Conservation (phyloP, 306 rosid species). For the Benincasa hispida region DNA sequence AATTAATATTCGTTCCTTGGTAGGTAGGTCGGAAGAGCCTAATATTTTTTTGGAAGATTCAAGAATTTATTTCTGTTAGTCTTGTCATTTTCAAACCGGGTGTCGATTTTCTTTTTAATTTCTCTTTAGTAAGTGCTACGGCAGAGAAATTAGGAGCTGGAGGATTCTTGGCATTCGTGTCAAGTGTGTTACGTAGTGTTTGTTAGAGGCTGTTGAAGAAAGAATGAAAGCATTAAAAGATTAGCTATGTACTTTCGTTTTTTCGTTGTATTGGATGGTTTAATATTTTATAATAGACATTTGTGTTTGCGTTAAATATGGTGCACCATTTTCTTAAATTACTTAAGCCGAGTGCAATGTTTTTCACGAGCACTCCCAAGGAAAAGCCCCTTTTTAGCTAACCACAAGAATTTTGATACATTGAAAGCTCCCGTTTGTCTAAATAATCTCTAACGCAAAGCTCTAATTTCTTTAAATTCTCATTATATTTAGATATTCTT, state of each 20-base stretch:
- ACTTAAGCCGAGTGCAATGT: background rate
- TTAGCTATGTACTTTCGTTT: background rate
- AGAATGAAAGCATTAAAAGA: background rate
- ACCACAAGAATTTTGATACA: background rate
- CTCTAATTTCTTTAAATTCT: background rate
- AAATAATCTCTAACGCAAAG: background rate
- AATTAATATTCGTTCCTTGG: background rate
- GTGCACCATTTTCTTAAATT: background rate
- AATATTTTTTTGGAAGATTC: background rate
- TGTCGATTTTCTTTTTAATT: background rate
- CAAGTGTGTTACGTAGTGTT: background rate
- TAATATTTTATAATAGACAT: background rate
- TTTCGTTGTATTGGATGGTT: background rate
- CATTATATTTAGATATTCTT: background rate
- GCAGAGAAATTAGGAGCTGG: background rate
- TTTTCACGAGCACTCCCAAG: background rate
- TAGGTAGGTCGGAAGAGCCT: background rate
- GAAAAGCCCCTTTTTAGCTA: background rate
- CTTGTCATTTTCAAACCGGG: background rate
- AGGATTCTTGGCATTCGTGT: background rate
- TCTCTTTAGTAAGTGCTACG: background rate
- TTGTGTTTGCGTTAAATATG: background rate
- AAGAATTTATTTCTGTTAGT: background rate
- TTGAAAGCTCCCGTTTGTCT: background rate
- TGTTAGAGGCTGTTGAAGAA: background rate